A percentile compares a stretch with the other conserved stretches of the same genome.
Conservation (phyloP, 495 filamentous ascomycete genomes). For the Aspergillus avenaceus region DNA sequence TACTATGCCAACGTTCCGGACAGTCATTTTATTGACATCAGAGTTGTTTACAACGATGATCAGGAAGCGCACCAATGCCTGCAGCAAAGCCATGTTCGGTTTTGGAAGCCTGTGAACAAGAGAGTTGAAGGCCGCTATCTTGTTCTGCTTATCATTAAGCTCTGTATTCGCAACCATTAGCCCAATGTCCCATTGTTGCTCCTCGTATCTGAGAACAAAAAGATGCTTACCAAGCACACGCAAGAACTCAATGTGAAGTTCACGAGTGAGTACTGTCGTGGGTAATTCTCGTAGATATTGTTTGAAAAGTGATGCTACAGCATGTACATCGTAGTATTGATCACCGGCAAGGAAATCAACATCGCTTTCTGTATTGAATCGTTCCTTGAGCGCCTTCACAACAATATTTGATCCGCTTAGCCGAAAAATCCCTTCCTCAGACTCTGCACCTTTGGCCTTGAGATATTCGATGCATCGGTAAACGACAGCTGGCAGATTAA, state of each 20-base stretch:
- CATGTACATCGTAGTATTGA: constrained; percentile 92
- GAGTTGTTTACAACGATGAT: constrained; percentile 86
- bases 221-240: constrained; percentile 67
- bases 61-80: constrained; percentile 79
- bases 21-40: constrained; percentile 95
- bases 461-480: constrained; percentile 96
- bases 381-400: constrained; percentile 83
- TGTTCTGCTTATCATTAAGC: constrained; percentile 65
- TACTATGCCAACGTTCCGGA: constrained; percentile 95
- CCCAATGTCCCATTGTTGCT: neutral
- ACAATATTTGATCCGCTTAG: constrained; percentile 91
- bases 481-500: constrained; percentile 86
- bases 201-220: neutral
- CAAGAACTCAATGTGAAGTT: constrained; percentile 86
- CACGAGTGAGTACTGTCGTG: constrained; percentile 81
- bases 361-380: constrained; percentile 92
- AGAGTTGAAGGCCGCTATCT: constrained; percentile 75
- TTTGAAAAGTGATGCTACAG: constrained; percentile 91
- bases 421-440: constrained; percentile 94
- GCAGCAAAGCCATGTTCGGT: constrained; percentile 73
- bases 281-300: constrained; percentile 91
- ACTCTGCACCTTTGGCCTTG: constrained; percentile 72
- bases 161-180: constrained; percentile 36
- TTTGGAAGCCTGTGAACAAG: constrained; percentile 81
- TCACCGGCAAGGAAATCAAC: constrained; percentile 81